A percentile compares a stretch with the other conserved stretches of the same genome.
Evolutionary conservation across 495 filamentous ascomycete species (phyloP).

Genomic region (Hypoxylon lenormandii): DNA sequence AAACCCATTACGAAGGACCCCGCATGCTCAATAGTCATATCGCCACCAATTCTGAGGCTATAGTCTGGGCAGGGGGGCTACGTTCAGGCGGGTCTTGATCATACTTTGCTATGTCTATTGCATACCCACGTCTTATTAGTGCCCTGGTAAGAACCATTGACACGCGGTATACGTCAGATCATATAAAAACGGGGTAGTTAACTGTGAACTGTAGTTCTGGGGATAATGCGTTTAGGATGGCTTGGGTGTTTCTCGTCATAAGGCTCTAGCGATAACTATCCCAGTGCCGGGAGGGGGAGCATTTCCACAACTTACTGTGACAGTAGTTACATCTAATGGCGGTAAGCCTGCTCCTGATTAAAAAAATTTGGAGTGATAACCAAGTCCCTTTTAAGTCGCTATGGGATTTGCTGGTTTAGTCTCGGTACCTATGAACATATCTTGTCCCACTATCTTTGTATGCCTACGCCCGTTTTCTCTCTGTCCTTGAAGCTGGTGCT

Average conservation of each 20-base stretch:
- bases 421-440: no score
- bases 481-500: background rate
- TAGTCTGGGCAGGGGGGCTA: background rate
- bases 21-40: conserved; percentile 15
- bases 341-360: no score
- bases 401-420: no score
- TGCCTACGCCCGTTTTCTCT: background rate
- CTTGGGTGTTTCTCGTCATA: background rate
- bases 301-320: no score
- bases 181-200: conserved; percentile 1
- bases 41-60: conserved; percentile 2
- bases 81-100: conserved; percentile 3
- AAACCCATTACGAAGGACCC: conserved; percentile 1
- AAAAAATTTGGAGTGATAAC: background rate
- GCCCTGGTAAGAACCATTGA: conserved; percentile 3
- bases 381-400: background rate
- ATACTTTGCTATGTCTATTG: conserved; percentile 9
- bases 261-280: background rate
- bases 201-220: background rate
- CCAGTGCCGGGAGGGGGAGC: background rate
- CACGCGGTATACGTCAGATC: conserved; percentile 13
- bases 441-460: no score
- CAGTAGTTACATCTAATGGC: no score
- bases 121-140: conserved; percentile 19
- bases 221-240: no score